phyloP scores from a whole-genome alignment of 2,329 filamentous ascomycete genomes.

The Penicillium palitans region DNA sequence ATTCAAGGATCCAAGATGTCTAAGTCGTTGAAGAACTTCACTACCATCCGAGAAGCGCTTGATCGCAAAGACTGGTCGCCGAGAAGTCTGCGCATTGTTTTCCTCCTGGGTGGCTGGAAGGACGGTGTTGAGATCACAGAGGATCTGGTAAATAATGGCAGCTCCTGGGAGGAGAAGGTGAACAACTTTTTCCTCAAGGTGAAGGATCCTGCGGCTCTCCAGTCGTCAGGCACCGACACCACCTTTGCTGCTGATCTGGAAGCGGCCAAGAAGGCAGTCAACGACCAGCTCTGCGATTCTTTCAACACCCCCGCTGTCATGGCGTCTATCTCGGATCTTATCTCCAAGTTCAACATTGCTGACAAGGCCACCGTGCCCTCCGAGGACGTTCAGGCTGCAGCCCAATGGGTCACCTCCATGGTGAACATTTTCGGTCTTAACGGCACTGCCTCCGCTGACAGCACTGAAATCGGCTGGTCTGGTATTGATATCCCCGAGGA shows the following conservation, averaged over 20 bases:
- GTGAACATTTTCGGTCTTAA: conserved; percentile 79
- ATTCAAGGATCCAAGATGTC: conserved; percentile 95
- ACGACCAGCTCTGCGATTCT: conserved; percentile 72
- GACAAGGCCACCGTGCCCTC: conserved; percentile 49
- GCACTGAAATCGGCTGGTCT: conserved; percentile 60
- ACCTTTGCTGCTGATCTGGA: conserved; percentile 53
- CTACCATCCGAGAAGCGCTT: conserved; percentile 84
- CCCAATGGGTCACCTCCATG: conserved; percentile 78
- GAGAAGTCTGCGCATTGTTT: conserved; percentile 78
- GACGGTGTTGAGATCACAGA: conserved; percentile 88
- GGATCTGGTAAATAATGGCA: conserved; percentile 72
- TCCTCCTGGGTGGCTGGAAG: conserved; percentile 85
- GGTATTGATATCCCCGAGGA: conserved; percentile 62
- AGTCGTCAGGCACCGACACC: conserved; percentile 27
- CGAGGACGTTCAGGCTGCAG: conserved; percentile 56
- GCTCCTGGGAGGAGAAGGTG: conserved; percentile 76
- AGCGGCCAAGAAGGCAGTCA: conserved; percentile 57
- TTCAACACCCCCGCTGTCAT: conserved; percentile 84
- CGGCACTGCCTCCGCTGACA: conserved; percentile 39
- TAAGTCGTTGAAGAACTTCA: conserved; percentile 94
- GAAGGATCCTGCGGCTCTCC: conserved; percentile 46
- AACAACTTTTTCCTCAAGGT: conserved; percentile 68
- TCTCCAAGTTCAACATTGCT: conserved; percentile 71
- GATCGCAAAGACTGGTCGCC: conserved; percentile 69
- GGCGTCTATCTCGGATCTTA: conserved; percentile 72